These are phyloP conservation scores for Austropuccinia psidii DNA, from an alignment of 1,284 basidiomycete species.

Conservation along the genomic window DNA sequence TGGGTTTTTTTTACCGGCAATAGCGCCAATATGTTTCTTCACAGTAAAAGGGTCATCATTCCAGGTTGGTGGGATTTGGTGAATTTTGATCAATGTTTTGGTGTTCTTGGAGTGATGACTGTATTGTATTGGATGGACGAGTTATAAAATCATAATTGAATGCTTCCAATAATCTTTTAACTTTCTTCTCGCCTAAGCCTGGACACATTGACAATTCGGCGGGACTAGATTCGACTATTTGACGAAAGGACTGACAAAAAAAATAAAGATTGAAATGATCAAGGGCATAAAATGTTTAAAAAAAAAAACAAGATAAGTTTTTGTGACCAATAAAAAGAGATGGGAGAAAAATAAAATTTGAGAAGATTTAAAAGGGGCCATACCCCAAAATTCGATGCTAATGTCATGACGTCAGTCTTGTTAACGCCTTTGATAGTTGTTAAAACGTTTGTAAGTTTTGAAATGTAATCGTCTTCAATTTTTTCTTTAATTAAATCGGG, in stretches of 20 bases:
- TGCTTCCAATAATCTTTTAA: slow-evolving; percentile 56
- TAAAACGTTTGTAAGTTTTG: slow-evolving; percentile 72
- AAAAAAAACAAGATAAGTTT: neutral
- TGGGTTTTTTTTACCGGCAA: no score
- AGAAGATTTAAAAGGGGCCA: slow-evolving; percentile 45
- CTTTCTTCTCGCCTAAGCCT: slow-evolving; percentile 91
- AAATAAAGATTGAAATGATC: neutral
- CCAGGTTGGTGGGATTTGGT: no score
- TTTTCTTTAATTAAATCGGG: slow-evolving; percentile 91
- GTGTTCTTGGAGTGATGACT: no score
- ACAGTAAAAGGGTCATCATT: no score
- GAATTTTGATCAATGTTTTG: no score
- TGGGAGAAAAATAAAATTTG: neutral
- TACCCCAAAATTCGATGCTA: slow-evolving; percentile 87
- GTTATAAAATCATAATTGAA: slow-evolving; percentile 51
- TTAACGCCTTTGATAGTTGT: slow-evolving; percentile 90
- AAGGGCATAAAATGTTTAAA: slow-evolving; percentile 6
- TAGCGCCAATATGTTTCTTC: no score
- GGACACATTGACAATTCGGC: slow-evolving; percentile 74
- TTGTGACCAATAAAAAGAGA: neutral
- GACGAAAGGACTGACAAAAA: slow-evolving; percentile 64
- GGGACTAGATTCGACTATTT: slow-evolving; percentile 63
- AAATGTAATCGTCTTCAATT: slow-evolving; percentile 74
- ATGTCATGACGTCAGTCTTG: slow-evolving; percentile 91
- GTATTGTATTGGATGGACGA: neutral